Base-by-base conservation (phyloP, 2,329 filamentous ascomycete species). In the Westerdykella ornata region DNA sequence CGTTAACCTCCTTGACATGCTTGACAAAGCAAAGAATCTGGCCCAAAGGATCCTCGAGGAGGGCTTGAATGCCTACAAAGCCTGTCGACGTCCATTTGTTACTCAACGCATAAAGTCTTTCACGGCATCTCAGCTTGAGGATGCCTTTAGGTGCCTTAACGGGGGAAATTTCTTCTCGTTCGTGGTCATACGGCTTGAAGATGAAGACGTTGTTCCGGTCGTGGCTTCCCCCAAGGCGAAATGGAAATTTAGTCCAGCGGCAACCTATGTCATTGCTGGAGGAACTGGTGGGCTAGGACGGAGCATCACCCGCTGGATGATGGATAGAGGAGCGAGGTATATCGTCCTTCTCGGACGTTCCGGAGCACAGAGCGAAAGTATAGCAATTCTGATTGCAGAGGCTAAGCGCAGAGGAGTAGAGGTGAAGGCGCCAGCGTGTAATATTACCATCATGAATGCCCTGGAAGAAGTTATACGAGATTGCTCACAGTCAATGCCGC, bases 1-100 rank as follows among this genome's bases (percentile, higher is more conserved):
- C 68, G 38, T 53, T 63, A 14, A 63, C 51, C 9, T 22, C 9
- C 20, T 9, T 22, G 20, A 19, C 8, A 13, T 14, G 51, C 72
- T 4, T 5, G 13, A 16, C 5, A 32, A 16, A n/a, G 30, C 30
- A 32, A 32, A 12, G 30, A 32, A n/a, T 5, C 13, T n/a, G 13
- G 13, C 30, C 15, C 13, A n/a, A 32, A 32, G 5, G 5, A 32
- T 32, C 6, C 13, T n/a, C 30, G 6, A 32, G 13, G 15, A n/a
- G 15, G 15, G 5, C 13, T 5, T n/a, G 13, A 13, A 70, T 72
- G 39, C 17, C 16, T 18, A 36, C 9, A 18, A 14, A 19, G 16
- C 12, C 16, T 36, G 13, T 36, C 16, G 8, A 16, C 4, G 34
- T 8, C 19, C 5, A 17, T 5, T 4, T 14, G n/a, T n/a, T 19